Evolutionary conservation across 1,139 yeast genomes (phyloP), one percentile per base, ranked within the genome.

Genomic region (Ashbya aceris): DNA sequence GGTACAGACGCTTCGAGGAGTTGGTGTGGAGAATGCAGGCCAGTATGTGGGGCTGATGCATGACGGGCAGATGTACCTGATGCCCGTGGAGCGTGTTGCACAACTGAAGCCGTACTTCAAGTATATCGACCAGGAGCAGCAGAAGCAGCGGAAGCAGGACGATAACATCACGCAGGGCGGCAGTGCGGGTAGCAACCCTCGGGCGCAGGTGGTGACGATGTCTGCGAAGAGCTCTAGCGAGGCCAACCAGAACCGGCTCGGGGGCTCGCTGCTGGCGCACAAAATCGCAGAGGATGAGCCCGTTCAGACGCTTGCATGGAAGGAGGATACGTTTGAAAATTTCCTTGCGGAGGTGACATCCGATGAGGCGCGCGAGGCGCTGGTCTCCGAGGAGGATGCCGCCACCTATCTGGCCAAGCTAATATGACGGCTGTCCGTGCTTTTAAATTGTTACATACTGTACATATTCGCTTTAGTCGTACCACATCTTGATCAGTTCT

Each of bases 401-500:
- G 46, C 53, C 20, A 54, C 46, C 27, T 58, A 57, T 42, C 40
- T 53, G 39, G 45, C 48, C 26, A 51, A 53, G 36, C 42, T 54
- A 36, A 39, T 52, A 35, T 48, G 41, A 39, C 13, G 13, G 31
- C 13, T 29, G 31, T n/a, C 31, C 31, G 11, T 11, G 31, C 31
- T n/a, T 29, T 29, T 10, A 13, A 13, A 13, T 32, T 32, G 17
- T 14, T 32, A 32, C 12, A 11, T 32, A 32, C 17, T 12, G 17
- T 38, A 34, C 27, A 40, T 32, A 11, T 11, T 33, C 30, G 10
- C 27, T n/a, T 51, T 62, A 89, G 62, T 89, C 96, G 57, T 87
- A 89, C 97, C 97, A 93, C 74, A 93, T 86, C 66, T 91, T 91
- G 60, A 93, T 91, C 64, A 93, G 74, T 65, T 93, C 99, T 64